Evolutionary conservation across 1,139 yeast species (phyloP).

Genomic region (Tardiomyces blankii): DNA sequence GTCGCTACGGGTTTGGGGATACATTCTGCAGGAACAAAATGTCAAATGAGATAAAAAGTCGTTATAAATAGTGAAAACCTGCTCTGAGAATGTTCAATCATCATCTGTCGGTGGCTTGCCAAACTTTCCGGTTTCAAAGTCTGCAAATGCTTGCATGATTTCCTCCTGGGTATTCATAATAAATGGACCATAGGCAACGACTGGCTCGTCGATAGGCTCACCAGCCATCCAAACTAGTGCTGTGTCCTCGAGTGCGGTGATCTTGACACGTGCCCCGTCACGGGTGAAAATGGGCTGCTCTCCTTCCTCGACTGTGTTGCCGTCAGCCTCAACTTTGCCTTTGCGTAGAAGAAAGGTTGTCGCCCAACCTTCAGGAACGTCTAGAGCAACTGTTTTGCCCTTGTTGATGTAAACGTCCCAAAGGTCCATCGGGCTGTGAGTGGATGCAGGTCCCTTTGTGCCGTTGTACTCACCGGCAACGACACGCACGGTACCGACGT

Average conservation of each 20-base stretch:
- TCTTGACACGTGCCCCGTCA: background rate
- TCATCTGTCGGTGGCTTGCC: background rate
- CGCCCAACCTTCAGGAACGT: background rate
- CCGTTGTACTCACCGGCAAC: slow-evolving; percentile 3
- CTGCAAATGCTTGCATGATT: slow-evolving; percentile 5
- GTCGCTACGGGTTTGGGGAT: too few species aligned
- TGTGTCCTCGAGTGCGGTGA: slow-evolving; percentile 1
- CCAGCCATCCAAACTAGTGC: slow-evolving; percentile 3
- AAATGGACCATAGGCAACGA: slow-evolving; percentile 5
- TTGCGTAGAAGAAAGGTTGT: slow-evolving; percentile 2
- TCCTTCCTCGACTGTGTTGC: background rate
- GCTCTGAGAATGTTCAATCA: too few species aligned
- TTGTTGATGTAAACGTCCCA: slow-evolving; percentile 1
- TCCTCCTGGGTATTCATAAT: slow-evolving; percentile 6
- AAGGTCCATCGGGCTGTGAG: slow-evolving; percentile 1
- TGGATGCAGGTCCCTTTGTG: background rate
- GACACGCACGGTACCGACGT: slow-evolving; percentile 1
- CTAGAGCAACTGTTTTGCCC: background rate
- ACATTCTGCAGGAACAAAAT: too few species aligned
- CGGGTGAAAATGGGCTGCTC: background rate
- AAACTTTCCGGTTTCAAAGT: slow-evolving; percentile 1
- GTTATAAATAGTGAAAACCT: too few species aligned
- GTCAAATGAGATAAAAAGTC: too few species aligned
- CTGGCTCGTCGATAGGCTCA: slow-evolving; percentile 4
- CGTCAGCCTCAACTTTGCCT: slow-evolving; percentile 1